Evolutionary conservation across 805 yeast species (phyloP), one percentile per base, ranked within the genome.

Genomic region (Starmerella etchellsii): DNA sequence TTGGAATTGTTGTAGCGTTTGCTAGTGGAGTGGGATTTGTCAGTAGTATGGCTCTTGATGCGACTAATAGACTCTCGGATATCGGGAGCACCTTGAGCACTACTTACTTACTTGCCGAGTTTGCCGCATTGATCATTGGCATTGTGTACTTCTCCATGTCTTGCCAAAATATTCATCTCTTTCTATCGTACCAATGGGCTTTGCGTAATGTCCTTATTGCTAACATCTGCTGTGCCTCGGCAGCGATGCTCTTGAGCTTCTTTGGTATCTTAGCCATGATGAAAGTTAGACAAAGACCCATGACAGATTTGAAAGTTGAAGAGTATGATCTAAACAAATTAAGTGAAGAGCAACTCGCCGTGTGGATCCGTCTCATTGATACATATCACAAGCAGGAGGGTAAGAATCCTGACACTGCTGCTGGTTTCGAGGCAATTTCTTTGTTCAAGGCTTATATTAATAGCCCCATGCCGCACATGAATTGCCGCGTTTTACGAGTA

Each of bases 351-450:
- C 60, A 60, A 42, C 40, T 51, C 11, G 49, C 47, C 10, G 61
- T 60, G 3, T 58, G 54, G 53, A 56, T 60, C 8, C 37, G 43
- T 13, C 50, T 60, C 5, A 58, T 60, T 22, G 63, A 60, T 34
- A 47, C 48, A n/a, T 54, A 54, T 41, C 54, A 57, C 35, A 46
- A 48, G 30, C 32, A 37, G 18, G 48, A 48, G 14, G 30, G 36
- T 19, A 42, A 37, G 27, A 47, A 42, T 18, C 60, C 63, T 4
- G 62, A 61, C 20, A 42, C 60, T 1, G 57, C 62, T 2, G 46
- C 50, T 4, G 64, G 64, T n/a, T 43, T 37, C 13, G 47, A 57
- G 34, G 64, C 63, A 4, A 38, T 60, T 6, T 53, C 60, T 4
- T 44, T 60, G 36, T 53, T 60, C 53, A 42, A 41, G 41, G 59